A percentile compares a stretch with the other conserved stretches of the same genome.
Evolutionary conservation across 2,329 filamentous ascomycete genomes (phyloP).

Genomic region (Conoideocrella luteorostrata): DNA sequence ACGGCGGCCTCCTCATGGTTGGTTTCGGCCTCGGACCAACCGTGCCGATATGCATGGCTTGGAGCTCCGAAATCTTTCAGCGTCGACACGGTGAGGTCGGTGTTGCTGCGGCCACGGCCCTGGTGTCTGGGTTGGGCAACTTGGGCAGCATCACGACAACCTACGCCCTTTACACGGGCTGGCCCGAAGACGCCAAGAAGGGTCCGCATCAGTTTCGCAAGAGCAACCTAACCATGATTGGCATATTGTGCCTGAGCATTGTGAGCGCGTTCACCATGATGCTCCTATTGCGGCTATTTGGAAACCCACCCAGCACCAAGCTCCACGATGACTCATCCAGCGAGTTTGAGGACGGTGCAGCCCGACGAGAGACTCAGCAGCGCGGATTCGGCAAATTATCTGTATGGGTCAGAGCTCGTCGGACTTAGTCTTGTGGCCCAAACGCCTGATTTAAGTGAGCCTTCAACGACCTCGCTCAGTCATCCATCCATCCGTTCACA

Average conservation of each 20-base stretch:
- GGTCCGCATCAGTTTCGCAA: conserved; percentile 68
- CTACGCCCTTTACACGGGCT: conserved; percentile 83
- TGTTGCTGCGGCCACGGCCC: conserved; percentile 75
- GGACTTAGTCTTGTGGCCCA: conserved; percentile 19
- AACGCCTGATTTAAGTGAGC: too few relatives aligned
- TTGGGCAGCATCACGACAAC: conserved; percentile 81
- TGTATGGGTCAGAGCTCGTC: conserved; percentile 23
- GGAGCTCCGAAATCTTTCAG: conserved; percentile 89
- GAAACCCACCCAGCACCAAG: conserved; percentile 45
- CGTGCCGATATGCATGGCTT: conserved; percentile 89
- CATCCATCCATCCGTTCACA: not conserved
- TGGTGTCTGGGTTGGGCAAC: conserved; percentile 84
- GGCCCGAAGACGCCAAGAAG: conserved; percentile 66
- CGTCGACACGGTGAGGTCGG: conserved; percentile 83
- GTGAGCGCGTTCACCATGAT: conserved; percentile 64
- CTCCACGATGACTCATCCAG: conserved; percentile 34
- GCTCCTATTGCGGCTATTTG: conserved; percentile 53
- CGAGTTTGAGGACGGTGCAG: conserved; percentile 53
- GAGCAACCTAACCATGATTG: conserved; percentile 85
- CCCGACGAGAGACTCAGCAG: conserved; percentile 49
- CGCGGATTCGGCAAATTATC: conserved; percentile 47
- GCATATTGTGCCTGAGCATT: conserved; percentile 74
- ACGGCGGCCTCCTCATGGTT: conserved; percentile 82
- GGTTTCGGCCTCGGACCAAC: conserved; percentile 87
- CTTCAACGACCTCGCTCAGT: conserved; percentile 10